Evolutionary conservation across 495 filamentous ascomycete species (phyloP).

Genomic region (Pseudevernia furfuracea): DNA sequence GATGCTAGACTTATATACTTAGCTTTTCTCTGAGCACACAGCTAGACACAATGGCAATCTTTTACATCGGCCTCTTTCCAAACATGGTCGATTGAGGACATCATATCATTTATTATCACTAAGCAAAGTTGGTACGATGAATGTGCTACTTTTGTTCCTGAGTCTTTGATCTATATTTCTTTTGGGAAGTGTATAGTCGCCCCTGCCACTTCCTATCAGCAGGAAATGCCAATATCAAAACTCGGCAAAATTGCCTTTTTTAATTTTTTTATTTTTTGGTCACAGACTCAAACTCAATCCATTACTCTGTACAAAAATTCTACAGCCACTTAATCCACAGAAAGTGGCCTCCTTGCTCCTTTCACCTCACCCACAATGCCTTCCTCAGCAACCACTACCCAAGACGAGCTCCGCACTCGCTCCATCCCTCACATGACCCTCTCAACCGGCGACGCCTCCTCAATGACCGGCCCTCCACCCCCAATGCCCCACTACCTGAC

Average conservation of each 20-base stretch:
- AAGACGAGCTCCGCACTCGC: conserved; percentile 41
- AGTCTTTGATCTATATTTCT: no score
- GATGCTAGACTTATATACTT: no score
- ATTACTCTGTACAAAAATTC: neutral
- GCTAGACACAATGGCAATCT: neutral
- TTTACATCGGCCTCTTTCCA: neutral
- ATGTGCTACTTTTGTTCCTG: no score
- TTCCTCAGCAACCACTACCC: neutral
- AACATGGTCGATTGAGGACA: neutral
- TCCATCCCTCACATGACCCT: conserved; percentile 54
- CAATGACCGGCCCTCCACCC: conserved; percentile 43
- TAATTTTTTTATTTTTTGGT: no score
- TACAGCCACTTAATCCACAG: neutral
- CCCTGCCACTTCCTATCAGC: no score
- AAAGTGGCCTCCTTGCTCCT: neutral
- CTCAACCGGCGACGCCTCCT: conserved; percentile 41
- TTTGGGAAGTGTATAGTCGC: no score
- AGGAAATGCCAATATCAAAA: neutral
- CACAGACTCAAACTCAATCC: no score
- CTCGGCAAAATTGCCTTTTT: neutral
- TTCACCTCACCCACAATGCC: neutral
- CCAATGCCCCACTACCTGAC: conserved; percentile 36
- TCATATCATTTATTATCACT: neutral
- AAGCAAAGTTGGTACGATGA: neutral
- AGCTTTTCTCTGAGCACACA: neutral